Conservation (phyloP, 208 protist genomes). For the Crithidia mellificae region DNA sequence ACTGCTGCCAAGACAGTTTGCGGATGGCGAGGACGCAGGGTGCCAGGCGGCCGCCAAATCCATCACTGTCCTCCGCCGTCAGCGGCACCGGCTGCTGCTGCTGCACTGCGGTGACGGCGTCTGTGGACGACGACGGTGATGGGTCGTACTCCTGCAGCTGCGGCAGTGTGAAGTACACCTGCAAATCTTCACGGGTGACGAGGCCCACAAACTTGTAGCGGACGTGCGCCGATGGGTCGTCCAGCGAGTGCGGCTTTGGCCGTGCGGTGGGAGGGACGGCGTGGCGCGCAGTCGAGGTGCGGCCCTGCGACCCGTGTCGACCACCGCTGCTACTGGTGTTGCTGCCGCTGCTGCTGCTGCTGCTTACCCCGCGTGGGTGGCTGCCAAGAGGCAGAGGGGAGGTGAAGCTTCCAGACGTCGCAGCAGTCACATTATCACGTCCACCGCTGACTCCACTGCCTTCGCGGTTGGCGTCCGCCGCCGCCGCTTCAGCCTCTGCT, state of each 20-base stretch:
- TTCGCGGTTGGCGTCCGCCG: too few species aligned
- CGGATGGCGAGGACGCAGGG: conserved; percentile 49
- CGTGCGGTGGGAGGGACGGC: background rate
- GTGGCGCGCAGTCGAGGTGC: background rate
- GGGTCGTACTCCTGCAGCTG: conserved; percentile 35
- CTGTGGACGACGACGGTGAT: background rate
- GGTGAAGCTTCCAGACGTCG: too few species aligned
- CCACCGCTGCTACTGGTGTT: background rate
- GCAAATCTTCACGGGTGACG: conserved; percentile 84
- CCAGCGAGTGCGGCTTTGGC: conserved; percentile 4
- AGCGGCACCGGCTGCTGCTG: conserved; percentile 8
- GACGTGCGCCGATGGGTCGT: conserved; percentile 7
- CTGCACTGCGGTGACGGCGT: too few species aligned
- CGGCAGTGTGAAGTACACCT: conserved; percentile 78
- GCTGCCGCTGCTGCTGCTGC: background rate
- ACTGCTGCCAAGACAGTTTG: conserved; percentile 78
- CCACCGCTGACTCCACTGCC: too few species aligned
- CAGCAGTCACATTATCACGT: too few species aligned
- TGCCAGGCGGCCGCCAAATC: conserved; percentile 48
- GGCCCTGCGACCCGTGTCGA: background rate
- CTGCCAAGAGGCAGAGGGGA: too few species aligned
- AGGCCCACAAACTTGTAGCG: conserved; percentile 85
- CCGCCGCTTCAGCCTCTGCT: background rate
- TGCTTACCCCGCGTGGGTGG: background rate
- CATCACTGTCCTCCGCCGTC: conserved; percentile 41